A percentile compares a stretch with the other conserved stretches of the same genome.
phyloP scores from a whole-genome alignment of 192 early-diverging fungal genomes.

The Jimgerdemannia lactiflua region DNA sequence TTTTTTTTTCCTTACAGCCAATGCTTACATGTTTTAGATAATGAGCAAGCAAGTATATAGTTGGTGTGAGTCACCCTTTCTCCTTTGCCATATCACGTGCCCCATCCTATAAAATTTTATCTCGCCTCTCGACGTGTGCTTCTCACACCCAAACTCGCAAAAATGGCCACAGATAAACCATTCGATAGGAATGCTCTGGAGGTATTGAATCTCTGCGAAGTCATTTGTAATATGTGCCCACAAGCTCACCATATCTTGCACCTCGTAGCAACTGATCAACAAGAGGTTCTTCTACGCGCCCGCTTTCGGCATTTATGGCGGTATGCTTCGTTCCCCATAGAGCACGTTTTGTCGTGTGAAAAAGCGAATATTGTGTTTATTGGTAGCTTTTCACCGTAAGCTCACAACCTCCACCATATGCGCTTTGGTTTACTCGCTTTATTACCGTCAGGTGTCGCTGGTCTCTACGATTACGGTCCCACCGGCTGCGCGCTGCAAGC shows the following conservation, averaged over 20 bases:
- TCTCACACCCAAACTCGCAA: neutral
- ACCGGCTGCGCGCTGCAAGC: slow-evolving; percentile 89
- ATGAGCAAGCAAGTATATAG: too few species aligned
- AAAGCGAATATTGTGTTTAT: too few species aligned
- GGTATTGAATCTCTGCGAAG: slow-evolving; percentile 10
- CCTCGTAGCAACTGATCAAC: slow-evolving; percentile 58
- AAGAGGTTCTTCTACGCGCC: slow-evolving; percentile 98
- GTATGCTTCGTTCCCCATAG: slow-evolving; percentile 42
- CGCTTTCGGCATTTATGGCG: slow-evolving; percentile 93
- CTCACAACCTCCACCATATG: too few species aligned
- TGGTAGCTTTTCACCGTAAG: too few species aligned
- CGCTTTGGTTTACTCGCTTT: too few species aligned
- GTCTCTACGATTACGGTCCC: slow-evolving; percentile 98
- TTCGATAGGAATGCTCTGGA: slow-evolving; percentile 35
- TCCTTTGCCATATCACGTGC: too few species aligned
- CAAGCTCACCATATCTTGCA: neutral
- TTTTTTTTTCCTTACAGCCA: too few species aligned
- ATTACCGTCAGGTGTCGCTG: slow-evolving; percentile 92
- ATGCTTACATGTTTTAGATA: too few species aligned
- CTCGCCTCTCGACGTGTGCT: neutral
- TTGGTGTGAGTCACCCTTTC: too few species aligned
- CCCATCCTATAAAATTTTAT: too few species aligned
- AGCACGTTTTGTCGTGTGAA: too few species aligned
- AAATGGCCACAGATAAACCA: neutral
- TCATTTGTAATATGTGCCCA: neutral